Base-by-base conservation (phyloP, 2,329 filamentous ascomycete species). In the Drechmeria coniospora region DNA sequence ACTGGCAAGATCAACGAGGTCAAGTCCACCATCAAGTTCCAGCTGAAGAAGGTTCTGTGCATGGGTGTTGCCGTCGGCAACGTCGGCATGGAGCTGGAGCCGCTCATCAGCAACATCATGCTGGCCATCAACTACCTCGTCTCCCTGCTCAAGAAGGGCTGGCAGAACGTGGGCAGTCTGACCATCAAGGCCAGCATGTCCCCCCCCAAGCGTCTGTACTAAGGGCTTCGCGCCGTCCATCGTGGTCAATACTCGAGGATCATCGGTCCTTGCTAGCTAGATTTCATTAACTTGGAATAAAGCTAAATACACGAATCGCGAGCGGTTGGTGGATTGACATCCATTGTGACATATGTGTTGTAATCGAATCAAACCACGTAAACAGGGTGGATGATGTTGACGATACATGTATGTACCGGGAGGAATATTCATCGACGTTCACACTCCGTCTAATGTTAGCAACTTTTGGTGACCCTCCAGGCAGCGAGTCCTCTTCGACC, bases 11-110 rank as follows among this genome's bases (percentile, higher is more conserved):
- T 95, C 72, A 93, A 70, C 68, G 90, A 98, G 62, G 87, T 98
- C 75, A 95, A 94, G 80, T 93, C 83, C 51, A 98, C 90, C 64
- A 95, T 98, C 79, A 98, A 98, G 79, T 98, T 98, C 80, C 86
- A 98, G 76, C 74, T 98, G 56, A 98, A 98, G 83, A 98, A 98
- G 82, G 90, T 98, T 61, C 75, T 98, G 50, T 98, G 90, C 75
- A 86, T 98, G 76, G 90, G 87, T 79, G 87, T 95, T 59, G 90
- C 90, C 50, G 82, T 98, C 55, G 90, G 90, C 58, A 93, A 98
- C 66, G 90, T 98, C 51, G 84, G 78, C 52, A 98, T 98, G 90
- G 79, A 73, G 43, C 68, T 83, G 68, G 90, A 98, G 56, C 82
- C 94, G 72, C 69, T 98, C 46, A 78, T 98, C 47, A 80, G 74